Conservation (phyloP, 106 monocot species). For the Platanthera zijinensis region DNA sequence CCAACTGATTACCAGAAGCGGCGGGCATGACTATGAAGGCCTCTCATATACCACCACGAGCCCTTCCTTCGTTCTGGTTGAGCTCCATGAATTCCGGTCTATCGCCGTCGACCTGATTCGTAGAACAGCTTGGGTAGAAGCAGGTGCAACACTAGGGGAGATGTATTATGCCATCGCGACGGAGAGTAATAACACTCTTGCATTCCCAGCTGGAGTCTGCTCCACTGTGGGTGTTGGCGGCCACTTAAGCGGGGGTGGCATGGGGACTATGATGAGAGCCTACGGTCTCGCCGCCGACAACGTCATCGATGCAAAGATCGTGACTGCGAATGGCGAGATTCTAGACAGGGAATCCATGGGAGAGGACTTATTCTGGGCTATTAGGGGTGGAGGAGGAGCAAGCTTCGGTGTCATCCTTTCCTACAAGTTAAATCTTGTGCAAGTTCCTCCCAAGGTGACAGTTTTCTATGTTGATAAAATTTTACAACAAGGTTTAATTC, state of each 20-base stretch:
- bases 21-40: slow-evolving; percentile 61
- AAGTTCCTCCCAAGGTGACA: slow-evolving; percentile 34
- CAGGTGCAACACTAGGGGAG: slow-evolving; percentile 43
- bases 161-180: slow-evolving; percentile 24
- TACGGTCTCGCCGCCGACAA: slow-evolving; percentile 36
- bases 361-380: slow-evolving; percentile 60
- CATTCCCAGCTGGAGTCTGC: slow-evolving; percentile 35
- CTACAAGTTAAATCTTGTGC: slow-evolving; percentile 35
- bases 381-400: slow-evolving; percentile 40
- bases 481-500: too few relatives aligned
- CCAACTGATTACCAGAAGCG: slow-evolving; percentile 29
- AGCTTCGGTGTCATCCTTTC: slow-evolving; percentile 45
- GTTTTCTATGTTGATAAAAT: slow-evolving; percentile 6
- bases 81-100: slow-evolving; percentile 26
- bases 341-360: slow-evolving; percentile 21
- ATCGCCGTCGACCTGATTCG: slow-evolving; percentile 14
- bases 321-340: slow-evolving; percentile 21
- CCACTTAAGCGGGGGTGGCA: slow-evolving; percentile 40
- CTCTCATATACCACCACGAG: slow-evolving; percentile 31
- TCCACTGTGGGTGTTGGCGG: slow-evolving; percentile 37
- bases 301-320: slow-evolving; percentile 29
- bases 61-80: slow-evolving; percentile 11
- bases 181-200: slow-evolving; percentile 8
- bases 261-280: slow-evolving; percentile 28
- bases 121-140: slow-evolving; percentile 38